Evolutionary conservation across 164 flowering plant species (phyloP).

Genomic region (Pachysandra terminalis): DNA sequence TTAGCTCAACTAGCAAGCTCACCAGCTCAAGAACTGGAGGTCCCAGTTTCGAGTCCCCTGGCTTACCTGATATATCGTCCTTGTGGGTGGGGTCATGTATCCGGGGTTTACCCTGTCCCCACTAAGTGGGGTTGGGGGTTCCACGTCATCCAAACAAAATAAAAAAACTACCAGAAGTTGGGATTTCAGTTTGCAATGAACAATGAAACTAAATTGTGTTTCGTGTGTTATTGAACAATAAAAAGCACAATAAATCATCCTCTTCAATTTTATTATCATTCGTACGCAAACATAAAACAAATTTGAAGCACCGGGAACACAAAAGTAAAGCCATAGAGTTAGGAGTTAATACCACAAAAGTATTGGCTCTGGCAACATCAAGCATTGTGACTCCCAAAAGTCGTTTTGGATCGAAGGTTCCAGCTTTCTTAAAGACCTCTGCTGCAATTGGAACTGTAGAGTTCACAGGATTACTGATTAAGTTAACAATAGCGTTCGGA

Average conservation of each 20-base stretch:
- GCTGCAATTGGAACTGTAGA: slow-evolving; percentile 55
- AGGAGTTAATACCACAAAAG: slow-evolving; percentile 32
- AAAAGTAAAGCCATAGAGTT: background rate
- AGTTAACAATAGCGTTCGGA: slow-evolving; percentile 40
- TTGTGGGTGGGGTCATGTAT: too few relatives aligned
- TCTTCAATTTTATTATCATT: background rate
- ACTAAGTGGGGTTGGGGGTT: too few relatives aligned
- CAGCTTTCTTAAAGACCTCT: slow-evolving; percentile 44
- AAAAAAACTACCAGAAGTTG: too few relatives aligned
- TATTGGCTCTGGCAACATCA: slow-evolving; percentile 43
- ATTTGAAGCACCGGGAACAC: slow-evolving; percentile 1
- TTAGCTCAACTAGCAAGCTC: too few relatives aligned
- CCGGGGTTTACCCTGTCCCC: too few relatives aligned
- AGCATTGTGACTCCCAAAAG: slow-evolving; percentile 39
- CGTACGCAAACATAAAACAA: too few relatives aligned
- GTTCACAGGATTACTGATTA: slow-evolving; percentile 46
- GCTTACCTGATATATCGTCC: too few relatives aligned
- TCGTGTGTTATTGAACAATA: background rate
- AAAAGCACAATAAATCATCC: background rate
- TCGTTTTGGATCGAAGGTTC: slow-evolving; percentile 42
- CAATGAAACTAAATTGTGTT: background rate
- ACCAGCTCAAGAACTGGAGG: too few relatives aligned
- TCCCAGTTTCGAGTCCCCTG: too few relatives aligned
- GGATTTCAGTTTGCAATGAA: background rate
- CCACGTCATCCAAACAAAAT: too few relatives aligned